A percentile compares a stretch with the other conserved stretches of the same genome.
Evolutionary conservation across 2,329 filamentous ascomycete genomes (phyloP).

Genomic region (Diaporthe batatas): DNA sequence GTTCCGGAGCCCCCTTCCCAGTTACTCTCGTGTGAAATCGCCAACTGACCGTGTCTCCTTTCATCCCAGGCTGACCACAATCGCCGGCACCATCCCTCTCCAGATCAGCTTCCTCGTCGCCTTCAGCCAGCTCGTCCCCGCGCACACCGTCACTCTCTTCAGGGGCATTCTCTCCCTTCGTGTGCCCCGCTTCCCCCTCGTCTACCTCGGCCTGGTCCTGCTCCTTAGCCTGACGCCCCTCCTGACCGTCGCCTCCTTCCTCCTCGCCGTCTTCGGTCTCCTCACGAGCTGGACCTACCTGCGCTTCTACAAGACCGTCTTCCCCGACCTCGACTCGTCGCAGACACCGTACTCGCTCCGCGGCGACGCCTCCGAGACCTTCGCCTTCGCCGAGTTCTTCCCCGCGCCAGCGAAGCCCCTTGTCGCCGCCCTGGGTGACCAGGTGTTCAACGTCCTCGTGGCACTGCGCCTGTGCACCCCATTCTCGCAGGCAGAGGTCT

Average conservation of each 20-base stretch:
- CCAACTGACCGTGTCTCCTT: slow-evolving; percentile 41
- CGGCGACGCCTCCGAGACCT: slow-evolving; percentile 95
- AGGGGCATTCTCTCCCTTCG: slow-evolving; percentile 89
- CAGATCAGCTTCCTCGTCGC: slow-evolving; percentile 96
- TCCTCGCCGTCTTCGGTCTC: slow-evolving; percentile 85
- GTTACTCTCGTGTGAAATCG: slow-evolving; percentile 26
- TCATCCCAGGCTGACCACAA: slow-evolving; percentile 76
- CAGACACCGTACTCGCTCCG: slow-evolving; percentile 72
- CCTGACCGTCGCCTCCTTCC: slow-evolving; percentile 78
- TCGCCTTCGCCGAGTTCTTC: slow-evolving; percentile 96
- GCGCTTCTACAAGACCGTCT: slow-evolving; percentile 89
- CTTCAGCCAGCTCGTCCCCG: slow-evolving; percentile 96
- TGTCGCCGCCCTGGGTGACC: slow-evolving; percentile 79
- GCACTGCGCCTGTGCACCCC: slow-evolving; percentile 84
- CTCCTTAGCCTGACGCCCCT: slow-evolving; percentile 70
- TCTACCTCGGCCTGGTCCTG: slow-evolving; percentile 82
- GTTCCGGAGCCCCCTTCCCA: slow-evolving; percentile 25
- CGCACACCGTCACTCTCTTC: slow-evolving; percentile 96
- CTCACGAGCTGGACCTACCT: slow-evolving; percentile 94
- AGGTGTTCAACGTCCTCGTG: slow-evolving; percentile 81
- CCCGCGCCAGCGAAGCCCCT: slow-evolving; percentile 85
- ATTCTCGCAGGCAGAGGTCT: slow-evolving; percentile 85
- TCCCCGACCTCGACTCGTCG: slow-evolving; percentile 75
- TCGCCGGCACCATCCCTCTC: slow-evolving; percentile 89
- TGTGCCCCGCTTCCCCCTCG: slow-evolving; percentile 78